These are phyloP conservation scores for Leccinum uliginosum DNA, from an alignment of 768 basidiomycete species.

Conservation along the genomic window DNA sequence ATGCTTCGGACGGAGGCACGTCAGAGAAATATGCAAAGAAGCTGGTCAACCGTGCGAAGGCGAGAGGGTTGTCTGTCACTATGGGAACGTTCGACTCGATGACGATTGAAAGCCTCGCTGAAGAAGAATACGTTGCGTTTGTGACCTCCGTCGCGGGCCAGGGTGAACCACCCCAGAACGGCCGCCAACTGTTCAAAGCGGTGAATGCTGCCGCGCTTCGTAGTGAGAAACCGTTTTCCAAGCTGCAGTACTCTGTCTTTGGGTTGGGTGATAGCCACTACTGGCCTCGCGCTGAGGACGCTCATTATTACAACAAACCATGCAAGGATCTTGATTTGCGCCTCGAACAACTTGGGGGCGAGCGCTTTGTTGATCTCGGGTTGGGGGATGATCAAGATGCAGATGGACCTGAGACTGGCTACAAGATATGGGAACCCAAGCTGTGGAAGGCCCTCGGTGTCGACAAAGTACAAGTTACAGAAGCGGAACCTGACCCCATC, in stretches of 20 bases:
- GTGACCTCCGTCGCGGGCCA: constrained; percentile 94
- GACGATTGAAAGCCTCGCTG: constrained; percentile 65
- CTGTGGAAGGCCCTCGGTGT: constrained; percentile 95
- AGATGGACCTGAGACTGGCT: constrained; percentile 93
- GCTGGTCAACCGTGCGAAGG: constrained; percentile 75
- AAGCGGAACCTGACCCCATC: constrained; percentile 93
- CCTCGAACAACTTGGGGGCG: constrained; percentile 73
- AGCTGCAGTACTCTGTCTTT: constrained; percentile 79
- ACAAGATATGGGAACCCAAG: constrained; percentile 91
- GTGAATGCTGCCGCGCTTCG: constrained; percentile 57
- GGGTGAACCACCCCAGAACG: constrained; percentile 97
- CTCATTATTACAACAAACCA: constrained; percentile 98
- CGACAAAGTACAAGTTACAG: constrained; percentile 79
- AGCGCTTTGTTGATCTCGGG: constrained; percentile 70
- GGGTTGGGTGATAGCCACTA: constrained; percentile 98
- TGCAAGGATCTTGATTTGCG: constrained; percentile 84
- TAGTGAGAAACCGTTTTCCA: constrained; percentile 52
- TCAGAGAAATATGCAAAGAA: constrained; percentile 97
- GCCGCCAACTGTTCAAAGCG: constrained; percentile 82
- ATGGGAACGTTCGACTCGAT: constrained; percentile 79
- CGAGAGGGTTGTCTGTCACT: constrained; percentile 74
- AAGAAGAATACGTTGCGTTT: constrained; percentile 76
- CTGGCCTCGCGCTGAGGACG: constrained; percentile 96
- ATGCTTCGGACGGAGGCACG: constrained; percentile 90
- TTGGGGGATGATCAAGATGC: constrained; percentile 97